Base-by-base conservation (phyloP, 371 early-diverging fungal species). In the Apophysomyces elegans region DNA sequence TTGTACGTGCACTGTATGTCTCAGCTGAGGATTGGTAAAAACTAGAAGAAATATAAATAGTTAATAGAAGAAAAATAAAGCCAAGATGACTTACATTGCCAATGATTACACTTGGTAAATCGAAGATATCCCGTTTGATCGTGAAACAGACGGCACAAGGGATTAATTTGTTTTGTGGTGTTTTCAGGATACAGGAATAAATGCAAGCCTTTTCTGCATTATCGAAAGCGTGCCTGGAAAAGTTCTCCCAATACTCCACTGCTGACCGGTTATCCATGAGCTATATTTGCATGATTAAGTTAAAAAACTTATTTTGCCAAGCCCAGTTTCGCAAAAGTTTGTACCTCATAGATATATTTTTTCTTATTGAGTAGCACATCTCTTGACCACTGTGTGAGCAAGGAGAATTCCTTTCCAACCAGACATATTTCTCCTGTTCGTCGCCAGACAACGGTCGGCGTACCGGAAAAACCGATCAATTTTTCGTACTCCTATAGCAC, bases 361-460 rank as follows among this genome's bases (percentile, higher is more conserved):
- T 84, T 85, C 64, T 89, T 90, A 43, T 76, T 76, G 37, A 94
- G 64, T 46, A 96, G 79, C 69, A 86, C 80, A 45, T 94, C 92
- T 37, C 86, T 87, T 56, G 88, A 76, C 97, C 96, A 96, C 64
- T 89, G 88, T 1, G 95, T 95, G 74, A 96, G 70, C 36, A 95
- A 77, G 6, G 90, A 89, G 74, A 96, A 96, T 73, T 96, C 96
- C 70, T 94, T 95, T 61, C 97, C 95, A 4, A 95, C 95, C 46
- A 95, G 71, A 5, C 91, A 92, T 26, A 96, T 91, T 76, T 95
- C 95, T 41, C 97, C 97, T 2, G 95, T 93, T 6, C 95, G 87
- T 46, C 97, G 88, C 96, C 97, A 96, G 32, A 96, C 91, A 3
- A 93, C 95, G 2, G 95, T 94, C 3, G 97, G 97, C n/a, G 97